Percentiles rank a stretch among this genome's conserved stretches.
Evolutionary conservation across 2,329 filamentous ascomycete genomes (phyloP).

Genomic region (Tympanopsis confertula): DNA sequence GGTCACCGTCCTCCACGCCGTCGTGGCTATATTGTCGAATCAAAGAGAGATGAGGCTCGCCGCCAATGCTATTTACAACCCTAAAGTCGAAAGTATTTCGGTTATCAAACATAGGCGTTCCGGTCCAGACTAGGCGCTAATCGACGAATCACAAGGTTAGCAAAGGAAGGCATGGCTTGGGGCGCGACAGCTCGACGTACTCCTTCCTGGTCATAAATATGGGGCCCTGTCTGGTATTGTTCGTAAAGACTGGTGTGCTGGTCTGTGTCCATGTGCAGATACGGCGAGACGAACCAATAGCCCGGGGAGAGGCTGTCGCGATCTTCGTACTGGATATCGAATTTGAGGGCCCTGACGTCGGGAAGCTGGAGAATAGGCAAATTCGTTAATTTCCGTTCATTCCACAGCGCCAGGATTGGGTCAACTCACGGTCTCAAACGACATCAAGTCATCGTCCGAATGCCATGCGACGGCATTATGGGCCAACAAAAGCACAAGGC

Average conservation of each 20-base stretch:
- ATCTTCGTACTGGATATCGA: slow-evolving; percentile 12
- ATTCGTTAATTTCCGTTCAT: neutral
- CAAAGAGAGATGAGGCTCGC: slow-evolving; percentile 1
- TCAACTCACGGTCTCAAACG: neutral
- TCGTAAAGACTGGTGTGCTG: slow-evolving; percentile 9
- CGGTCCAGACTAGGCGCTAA: slow-evolving; percentile 5
- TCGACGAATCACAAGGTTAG: neutral
- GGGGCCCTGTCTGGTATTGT: neutral
- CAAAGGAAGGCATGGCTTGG: too few species aligned
- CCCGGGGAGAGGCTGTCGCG: slow-evolving; percentile 7
- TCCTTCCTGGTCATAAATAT: slow-evolving; percentile 1
- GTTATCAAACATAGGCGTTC: slow-evolving; percentile 5
- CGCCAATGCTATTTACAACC: neutral
- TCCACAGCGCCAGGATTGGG: neutral
- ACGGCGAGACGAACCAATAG: neutral
- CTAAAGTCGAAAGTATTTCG: slow-evolving; percentile 8
- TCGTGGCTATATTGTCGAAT: slow-evolving; percentile 10
- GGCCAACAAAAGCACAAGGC: neutral
- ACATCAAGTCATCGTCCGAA: neutral
- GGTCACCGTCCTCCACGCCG: slow-evolving; percentile 1
- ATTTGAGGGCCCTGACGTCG: slow-evolving; percentile 6
- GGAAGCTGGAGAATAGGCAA: neutral
- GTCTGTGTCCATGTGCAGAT: slow-evolving; percentile 13
- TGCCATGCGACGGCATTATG: neutral
- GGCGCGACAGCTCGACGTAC: slow-evolving; percentile 3